Conservation (phyloP, 495 filamentous ascomycete genomes). For the Penicillium bialowiezense region DNA sequence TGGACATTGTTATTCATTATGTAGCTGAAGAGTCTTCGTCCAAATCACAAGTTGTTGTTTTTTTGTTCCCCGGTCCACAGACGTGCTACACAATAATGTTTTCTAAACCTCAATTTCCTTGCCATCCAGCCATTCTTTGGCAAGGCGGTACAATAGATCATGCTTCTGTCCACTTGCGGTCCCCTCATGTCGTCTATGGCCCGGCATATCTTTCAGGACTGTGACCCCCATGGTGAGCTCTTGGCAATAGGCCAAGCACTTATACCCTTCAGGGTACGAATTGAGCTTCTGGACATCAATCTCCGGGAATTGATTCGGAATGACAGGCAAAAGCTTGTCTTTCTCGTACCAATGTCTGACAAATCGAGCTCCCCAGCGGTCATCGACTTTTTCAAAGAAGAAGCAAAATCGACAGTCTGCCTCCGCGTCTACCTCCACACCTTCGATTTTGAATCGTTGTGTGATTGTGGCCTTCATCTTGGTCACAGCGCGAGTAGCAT, state of each 20-base stretch:
- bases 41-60: too few relatives aligned
- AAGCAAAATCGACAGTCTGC: conserved; percentile 63
- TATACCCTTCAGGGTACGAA: conserved; percentile 54
- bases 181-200: conserved; percentile 41
- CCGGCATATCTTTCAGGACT: conserved; percentile 45
- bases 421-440: conserved; percentile 55
- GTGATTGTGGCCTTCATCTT: conserved; percentile 73
- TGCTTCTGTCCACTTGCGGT: conserved; percentile 41
- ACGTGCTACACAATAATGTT: too few relatives aligned
- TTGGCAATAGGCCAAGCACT: conserved; percentile 53
- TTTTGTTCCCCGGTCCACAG: too few relatives aligned
- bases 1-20: too few relatives aligned
- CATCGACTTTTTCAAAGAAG: conserved; percentile 50
- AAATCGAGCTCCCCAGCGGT: conserved; percentile 56
- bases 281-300: conserved; percentile 48
- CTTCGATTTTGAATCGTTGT: conserved; percentile 55
- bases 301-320: conserved; percentile 47
- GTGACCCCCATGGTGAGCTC: conserved; percentile 42
- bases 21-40: too few relatives aligned
- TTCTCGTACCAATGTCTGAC: conserved; percentile 68
- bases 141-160: conserved; percentile 43
- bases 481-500: conserved; percentile 54
- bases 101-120: conserved; percentile 34
- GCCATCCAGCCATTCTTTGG: conserved; percentile 49
- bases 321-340: conserved; percentile 60